phyloP scores from a whole-genome alignment of 2,329 filamentous ascomycete genomes.

The Colletotrichum euphorbiae region DNA sequence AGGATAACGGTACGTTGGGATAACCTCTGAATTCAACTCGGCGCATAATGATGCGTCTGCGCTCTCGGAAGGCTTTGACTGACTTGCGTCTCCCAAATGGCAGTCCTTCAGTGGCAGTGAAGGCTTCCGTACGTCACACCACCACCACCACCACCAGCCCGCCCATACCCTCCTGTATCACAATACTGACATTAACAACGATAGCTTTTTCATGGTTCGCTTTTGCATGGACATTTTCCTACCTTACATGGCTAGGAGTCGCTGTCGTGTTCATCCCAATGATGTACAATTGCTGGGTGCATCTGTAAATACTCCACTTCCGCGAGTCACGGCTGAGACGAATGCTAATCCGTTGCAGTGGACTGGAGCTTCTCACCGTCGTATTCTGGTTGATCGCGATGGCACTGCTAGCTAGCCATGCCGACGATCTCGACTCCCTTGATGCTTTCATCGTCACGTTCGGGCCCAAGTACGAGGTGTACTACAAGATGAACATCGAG shows the following conservation, averaged over 20 bases:
- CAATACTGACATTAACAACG: conserved; percentile 10
- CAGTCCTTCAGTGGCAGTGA: conserved; percentile 40
- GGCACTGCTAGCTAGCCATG: conserved; percentile 39
- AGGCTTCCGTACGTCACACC: conserved; percentile 40
- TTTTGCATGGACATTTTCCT: conserved; percentile 40
- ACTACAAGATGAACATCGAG: conserved; percentile 39
- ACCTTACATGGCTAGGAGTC: conserved; percentile 39
- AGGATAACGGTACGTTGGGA: conserved; percentile 40
- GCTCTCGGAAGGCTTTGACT: background rate
- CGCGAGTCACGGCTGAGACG: background rate
- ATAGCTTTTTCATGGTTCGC: conserved; percentile 41
- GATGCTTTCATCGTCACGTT: conserved; percentile 37
- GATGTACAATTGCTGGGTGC: conserved; percentile 42
- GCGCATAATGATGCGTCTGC: background rate
- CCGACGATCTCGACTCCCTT: conserved; percentile 41
- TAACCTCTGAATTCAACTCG: background rate
- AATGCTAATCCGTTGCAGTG: conserved; percentile 18
- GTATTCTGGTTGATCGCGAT: conserved; percentile 41
- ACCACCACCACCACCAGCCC: background rate
- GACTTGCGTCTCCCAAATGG: conserved; percentile 3
- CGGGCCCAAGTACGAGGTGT: conserved; percentile 37
- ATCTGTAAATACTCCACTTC: conserved; percentile 33
- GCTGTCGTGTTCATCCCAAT: conserved; percentile 38
- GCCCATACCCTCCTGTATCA: background rate
- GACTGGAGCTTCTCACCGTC: conserved; percentile 38